Base-by-base conservation (phyloP, 208 protist species). In the Endotrypanum monterogeii region DNA sequence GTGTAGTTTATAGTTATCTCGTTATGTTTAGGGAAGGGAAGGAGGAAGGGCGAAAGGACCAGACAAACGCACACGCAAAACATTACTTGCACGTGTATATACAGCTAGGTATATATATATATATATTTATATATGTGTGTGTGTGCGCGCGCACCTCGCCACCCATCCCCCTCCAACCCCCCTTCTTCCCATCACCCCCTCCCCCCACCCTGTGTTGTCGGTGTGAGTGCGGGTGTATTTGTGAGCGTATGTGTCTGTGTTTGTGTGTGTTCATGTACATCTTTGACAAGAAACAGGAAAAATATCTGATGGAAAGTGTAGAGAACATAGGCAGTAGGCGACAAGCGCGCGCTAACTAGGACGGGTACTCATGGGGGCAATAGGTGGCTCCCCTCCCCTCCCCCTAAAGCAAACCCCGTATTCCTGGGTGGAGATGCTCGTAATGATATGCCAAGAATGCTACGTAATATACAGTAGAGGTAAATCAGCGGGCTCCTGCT, bases 221-320 rank as follows among this genome's bases (percentile, higher is more conserved):
- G n/a, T n/a, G 44, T 5, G 44, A 48, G 44, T 0, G 44, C 5
- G 44, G 54, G 54, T 30, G 54, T 58, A 58, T 48, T 0, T 48
- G 44, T 48, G n/a, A n/a, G n/a, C n/a, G n/a, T n/a, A n/a, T n/a
- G n/a, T n/a, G n/a, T n/a, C n/a, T n/a, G n/a, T n/a, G n/a, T n/a
- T n/a, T n/a, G 50, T 51, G 23, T 32, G n/a, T 54, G 39, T 23
- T 18, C n/a, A 68, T 68, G 63, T 68, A 68, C 63, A 68, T 68
- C 63, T 68, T 32, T 3, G 46, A 67, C 16, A 68, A 54, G 46
- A 14, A 46, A 28, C 32, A 25, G 54, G 44, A 16, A 48, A 9
- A 32, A 1, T 37, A 32, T 39, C 2, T 3, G 61, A n/a, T 30
- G 16, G 7, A 62, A n/a, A n/a, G n/a, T n/a, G n/a, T n/a, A n/a